Conservation (phyloP, 371 early-diverging fungal genomes). For the Mucor saturninus region DNA sequence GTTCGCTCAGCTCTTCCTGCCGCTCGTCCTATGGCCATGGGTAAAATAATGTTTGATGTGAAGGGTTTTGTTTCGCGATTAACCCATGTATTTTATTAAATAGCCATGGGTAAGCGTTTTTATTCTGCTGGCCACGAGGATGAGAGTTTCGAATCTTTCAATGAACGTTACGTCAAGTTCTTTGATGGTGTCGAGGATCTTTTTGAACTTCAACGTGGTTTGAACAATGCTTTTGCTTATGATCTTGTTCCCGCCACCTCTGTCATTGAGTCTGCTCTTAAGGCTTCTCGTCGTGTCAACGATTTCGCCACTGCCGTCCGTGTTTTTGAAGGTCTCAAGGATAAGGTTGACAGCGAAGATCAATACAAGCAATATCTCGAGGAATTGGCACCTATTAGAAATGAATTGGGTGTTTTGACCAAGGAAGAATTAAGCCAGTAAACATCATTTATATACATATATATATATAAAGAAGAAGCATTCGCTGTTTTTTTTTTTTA, state of each 20-base stretch:
- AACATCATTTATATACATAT: not conserved
- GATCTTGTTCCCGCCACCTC: slow-evolving; percentile 92
- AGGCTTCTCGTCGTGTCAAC: slow-evolving; percentile 91
- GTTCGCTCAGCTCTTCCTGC: slow-evolving; percentile 37
- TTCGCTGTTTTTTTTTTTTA: too few species aligned
- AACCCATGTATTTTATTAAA: not conserved
- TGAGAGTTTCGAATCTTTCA: slow-evolving; percentile 82
- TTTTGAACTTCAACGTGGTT: slow-evolving; percentile 95
- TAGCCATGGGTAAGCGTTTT: slow-evolving; percentile 54
- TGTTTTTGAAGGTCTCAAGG: slow-evolving; percentile 91
- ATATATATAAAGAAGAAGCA: not conserved
- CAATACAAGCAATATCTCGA: slow-evolving; percentile 90
- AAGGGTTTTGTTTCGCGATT: not conserved
- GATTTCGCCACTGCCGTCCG: slow-evolving; percentile 92
- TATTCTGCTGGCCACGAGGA: slow-evolving; percentile 76
- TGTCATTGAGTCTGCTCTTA: slow-evolving; percentile 87
- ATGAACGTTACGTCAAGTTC: slow-evolving; percentile 82
- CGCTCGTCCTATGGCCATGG: slow-evolving; percentile 36
- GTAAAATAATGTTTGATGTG: slow-evolving; percentile 14
- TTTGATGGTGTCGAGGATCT: slow-evolving; percentile 92
- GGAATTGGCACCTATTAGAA: slow-evolving; percentile 83
- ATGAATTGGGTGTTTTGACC: slow-evolving; percentile 86
- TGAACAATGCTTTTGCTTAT: slow-evolving; percentile 96
- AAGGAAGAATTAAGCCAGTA: slow-evolving; percentile 85
- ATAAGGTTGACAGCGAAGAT: slow-evolving; percentile 81